These are phyloP conservation scores for Rhizopogon roseolus DNA, from an alignment of 768 basidiomycete genomes.

Conservation along the genomic window DNA sequence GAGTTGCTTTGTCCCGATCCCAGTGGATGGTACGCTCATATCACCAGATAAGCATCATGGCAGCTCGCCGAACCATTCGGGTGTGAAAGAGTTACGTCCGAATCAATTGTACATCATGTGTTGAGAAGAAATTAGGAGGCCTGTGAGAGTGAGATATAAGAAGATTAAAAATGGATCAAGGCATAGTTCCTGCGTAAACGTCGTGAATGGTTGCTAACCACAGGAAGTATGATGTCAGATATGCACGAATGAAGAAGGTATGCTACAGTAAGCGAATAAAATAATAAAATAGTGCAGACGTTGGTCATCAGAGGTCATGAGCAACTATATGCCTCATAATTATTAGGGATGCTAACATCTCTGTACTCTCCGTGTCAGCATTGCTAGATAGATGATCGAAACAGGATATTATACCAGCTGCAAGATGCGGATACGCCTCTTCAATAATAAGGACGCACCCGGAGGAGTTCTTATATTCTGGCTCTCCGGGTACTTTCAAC, in stretches of 20 bases:
- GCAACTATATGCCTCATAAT: conserved; percentile 61
- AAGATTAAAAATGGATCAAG: neutral
- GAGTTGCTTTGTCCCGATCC: neutral
- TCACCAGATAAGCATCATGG: neutral
- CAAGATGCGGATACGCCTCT: conserved; percentile 52
- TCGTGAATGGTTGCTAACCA: neutral
- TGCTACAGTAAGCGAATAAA: conserved; percentile 1
- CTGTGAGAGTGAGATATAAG: neutral
- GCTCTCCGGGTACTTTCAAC: conserved; percentile 51
- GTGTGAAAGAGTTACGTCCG: neutral
- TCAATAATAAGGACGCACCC: conserved; percentile 62
- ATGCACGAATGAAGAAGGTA: conserved; percentile 5
- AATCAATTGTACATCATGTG: neutral
- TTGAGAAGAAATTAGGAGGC: neutral
- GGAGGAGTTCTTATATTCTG: conserved; percentile 47
- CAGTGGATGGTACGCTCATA: neutral
- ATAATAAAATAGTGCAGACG: conserved; percentile 3
- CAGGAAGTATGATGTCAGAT: neutral
- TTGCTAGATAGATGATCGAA: neutral
- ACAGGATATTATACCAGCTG: conserved; percentile 40
- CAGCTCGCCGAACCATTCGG: neutral
- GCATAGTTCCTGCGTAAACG: neutral
- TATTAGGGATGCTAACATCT: conserved; percentile 54
- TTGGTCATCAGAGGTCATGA: conserved; percentile 33
- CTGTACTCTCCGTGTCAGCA: conserved; percentile 27